Evolutionary conservation across 768 basidiomycete genomes (phyloP).

Genomic region (Pleurotus tuoliensis): DNA sequence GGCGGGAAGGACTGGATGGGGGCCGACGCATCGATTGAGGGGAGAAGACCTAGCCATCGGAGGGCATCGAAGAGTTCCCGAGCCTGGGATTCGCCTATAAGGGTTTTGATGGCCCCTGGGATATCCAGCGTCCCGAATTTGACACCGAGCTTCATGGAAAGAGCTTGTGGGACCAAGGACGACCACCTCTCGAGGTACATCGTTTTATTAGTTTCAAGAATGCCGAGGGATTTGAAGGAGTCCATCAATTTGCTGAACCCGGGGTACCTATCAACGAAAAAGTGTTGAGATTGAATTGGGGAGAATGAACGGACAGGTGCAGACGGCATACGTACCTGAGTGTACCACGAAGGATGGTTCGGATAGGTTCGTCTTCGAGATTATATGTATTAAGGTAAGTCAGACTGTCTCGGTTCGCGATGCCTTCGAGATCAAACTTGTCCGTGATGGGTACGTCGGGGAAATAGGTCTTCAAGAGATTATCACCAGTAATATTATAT

Average conservation of each 20-base stretch:
- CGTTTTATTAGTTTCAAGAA: constrained; percentile 44
- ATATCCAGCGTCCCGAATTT: not conserved
- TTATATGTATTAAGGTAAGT: constrained; percentile 66
- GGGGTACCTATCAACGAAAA: constrained; percentile 57
- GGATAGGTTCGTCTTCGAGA: constrained; percentile 40
- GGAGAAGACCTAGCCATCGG: constrained; percentile 41
- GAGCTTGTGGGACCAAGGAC: constrained; percentile 25
- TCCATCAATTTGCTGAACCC: constrained; percentile 77
- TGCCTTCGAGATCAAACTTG: constrained; percentile 69
- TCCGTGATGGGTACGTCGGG: constrained; percentile 61
- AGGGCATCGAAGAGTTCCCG: constrained; percentile 35
- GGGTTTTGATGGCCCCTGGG: not conserved
- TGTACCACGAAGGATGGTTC: constrained; percentile 81
- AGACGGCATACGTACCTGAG: constrained; percentile 45
- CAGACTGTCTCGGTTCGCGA: constrained; percentile 83
- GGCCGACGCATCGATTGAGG: constrained; percentile 12
- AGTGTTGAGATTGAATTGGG: not conserved
- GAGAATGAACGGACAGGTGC: not conserved
- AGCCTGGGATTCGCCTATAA: constrained; percentile 19
- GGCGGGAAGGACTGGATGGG: constrained; percentile 28
- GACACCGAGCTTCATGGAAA: constrained; percentile 17
- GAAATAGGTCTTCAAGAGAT: constrained; percentile 58
- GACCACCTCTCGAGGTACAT: constrained; percentile 39
- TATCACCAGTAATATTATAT: constrained; percentile 43
- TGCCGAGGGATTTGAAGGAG: constrained; percentile 64